Percentiles rank a stretch among this genome's conserved stretches.
Evolutionary conservation across 129 eudicot genomes (phyloP).

Genomic region (Flaveria bidentis): DNA sequence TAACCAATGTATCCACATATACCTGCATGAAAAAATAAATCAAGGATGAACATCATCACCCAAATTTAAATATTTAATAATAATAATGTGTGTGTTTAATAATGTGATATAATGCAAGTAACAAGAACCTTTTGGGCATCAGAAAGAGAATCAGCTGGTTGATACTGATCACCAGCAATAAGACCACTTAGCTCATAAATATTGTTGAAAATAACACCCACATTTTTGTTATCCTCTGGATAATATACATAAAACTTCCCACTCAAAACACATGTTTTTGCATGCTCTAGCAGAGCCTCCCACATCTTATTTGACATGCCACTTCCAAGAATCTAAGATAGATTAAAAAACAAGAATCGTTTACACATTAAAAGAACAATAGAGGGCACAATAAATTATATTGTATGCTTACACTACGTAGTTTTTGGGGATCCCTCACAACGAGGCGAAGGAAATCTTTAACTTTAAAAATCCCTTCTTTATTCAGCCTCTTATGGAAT

Average conservation of each 20-base stretch:
- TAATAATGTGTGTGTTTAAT: neutral
- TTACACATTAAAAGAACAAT: neutral
- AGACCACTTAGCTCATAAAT: conserved; percentile 88
- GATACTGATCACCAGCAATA: conserved; percentile 67
- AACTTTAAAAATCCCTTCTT: conserved; percentile 61
- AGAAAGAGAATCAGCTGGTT: conserved; percentile 67
- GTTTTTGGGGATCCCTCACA: conserved; percentile 60
- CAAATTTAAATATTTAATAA: neutral
- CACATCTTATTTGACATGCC: conserved; percentile 98
- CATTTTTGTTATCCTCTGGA: conserved; percentile 61
- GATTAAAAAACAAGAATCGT: neutral
- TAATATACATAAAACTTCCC: conserved; percentile 82
- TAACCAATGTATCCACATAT: conserved; percentile 73
- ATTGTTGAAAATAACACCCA: conserved; percentile 80
- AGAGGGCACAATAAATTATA: neutral
- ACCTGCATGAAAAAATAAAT: conserved; percentile 40
- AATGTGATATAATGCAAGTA: conserved; percentile 3
- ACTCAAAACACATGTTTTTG: conserved; percentile 80
- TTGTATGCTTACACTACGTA: conserved; percentile 61
- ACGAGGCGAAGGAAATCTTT: conserved; percentile 85
- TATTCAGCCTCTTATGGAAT: conserved; percentile 79
- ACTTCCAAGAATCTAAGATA: conserved; percentile 77
- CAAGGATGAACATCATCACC: neutral
- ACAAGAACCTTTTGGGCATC: conserved; percentile 72
- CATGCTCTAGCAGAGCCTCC: conserved; percentile 86